A percentile compares a stretch with the other conserved stretches of the same genome.
These are phyloP conservation scores for Glycine latifolia DNA, from an alignment of 306 rosid genomes.

Conservation along the genomic window DNA sequence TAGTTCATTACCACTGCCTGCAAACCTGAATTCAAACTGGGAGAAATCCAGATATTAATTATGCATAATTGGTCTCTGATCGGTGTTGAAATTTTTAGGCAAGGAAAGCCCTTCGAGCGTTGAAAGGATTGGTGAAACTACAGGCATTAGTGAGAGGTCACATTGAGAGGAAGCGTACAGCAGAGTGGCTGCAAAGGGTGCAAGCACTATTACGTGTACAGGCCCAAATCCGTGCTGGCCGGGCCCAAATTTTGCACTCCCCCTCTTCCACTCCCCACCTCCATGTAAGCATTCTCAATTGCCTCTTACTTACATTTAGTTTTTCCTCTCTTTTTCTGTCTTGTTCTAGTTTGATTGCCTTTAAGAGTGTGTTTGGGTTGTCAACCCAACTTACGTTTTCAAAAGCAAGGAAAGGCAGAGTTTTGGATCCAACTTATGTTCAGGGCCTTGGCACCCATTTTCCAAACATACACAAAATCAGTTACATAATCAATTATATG, in stretches of 20 bases:
- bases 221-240: conserved; percentile 57
- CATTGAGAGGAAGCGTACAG: conserved; percentile 73
- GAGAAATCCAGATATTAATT: neutral
- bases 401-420: no score
- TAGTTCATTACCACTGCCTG: no score
- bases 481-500: neutral
- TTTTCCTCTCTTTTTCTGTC: no score
- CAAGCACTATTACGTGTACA: conserved; percentile 66
- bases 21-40: no score
- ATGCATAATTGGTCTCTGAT: neutral
- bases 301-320: no score
- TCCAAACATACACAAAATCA: no score
- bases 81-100: conserved; percentile 56
- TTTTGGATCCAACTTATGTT: no score
- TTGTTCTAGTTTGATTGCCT: no score
- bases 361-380: no score
- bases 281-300: conserved; percentile 57
- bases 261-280: conserved; percentile 48
- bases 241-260: conserved; percentile 42
- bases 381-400: no score
- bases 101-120: conserved; percentile 83
- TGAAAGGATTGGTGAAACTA: conserved; percentile 84
- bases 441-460: no score
- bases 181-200: conserved; percentile 67
- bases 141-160: conserved; percentile 91